A percentile compares a stretch with the other conserved stretches of the same genome.
These are phyloP conservation scores for Claviceps lovelessii DNA, from an alignment of 2,329 filamentous ascomycete species.

Conservation along the genomic window DNA sequence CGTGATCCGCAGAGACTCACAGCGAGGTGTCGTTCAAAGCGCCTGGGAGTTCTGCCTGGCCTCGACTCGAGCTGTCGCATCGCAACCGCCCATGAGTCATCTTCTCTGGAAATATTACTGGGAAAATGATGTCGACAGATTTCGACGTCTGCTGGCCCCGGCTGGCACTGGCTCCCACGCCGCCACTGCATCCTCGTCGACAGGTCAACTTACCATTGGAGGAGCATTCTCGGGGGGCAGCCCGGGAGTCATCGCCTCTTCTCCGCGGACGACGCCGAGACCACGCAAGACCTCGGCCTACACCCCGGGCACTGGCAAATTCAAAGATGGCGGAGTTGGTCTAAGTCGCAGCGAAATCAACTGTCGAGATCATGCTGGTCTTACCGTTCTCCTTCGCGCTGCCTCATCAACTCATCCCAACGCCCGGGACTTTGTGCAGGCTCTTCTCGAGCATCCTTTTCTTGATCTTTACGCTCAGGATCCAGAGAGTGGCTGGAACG, in stretches of 20 bases:
- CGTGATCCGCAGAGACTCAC: conserved; percentile 71
- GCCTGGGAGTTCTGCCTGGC: conserved; percentile 19
- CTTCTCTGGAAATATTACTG: conserved; percentile 93
- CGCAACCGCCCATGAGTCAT: conserved; percentile 64
- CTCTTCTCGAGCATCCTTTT: conserved; percentile 66
- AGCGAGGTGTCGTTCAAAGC: conserved; percentile 67
- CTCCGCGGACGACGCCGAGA: conserved; percentile 35
- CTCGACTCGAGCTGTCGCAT: not conserved
- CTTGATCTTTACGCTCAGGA: conserved; percentile 82
- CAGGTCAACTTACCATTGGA: conserved; percentile 18
- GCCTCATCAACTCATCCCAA: conserved; percentile 59
- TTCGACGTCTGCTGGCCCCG: conserved; percentile 74
- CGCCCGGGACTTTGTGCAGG: conserved; percentile 60
- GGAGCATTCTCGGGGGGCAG: conserved; percentile 22
- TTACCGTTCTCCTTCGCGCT: conserved; percentile 74
- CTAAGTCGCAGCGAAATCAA: conserved; percentile 59
- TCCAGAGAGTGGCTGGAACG: conserved; percentile 87
- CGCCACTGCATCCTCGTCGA: conserved; percentile 37
- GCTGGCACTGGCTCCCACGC: conserved; percentile 44
- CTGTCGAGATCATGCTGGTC: conserved; percentile 63
- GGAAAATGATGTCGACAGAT: conserved; percentile 93
- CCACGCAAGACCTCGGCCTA: conserved; percentile 38
- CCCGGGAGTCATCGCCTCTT: conserved; percentile 29
- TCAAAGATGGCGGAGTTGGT: conserved; percentile 29
- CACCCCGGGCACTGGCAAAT: conserved; percentile 26